Percentiles rank a stretch among this genome's conserved stretches.
phyloP scores from a whole-genome alignment of 768 basidiomycete species.

The Russula virescens region DNA sequence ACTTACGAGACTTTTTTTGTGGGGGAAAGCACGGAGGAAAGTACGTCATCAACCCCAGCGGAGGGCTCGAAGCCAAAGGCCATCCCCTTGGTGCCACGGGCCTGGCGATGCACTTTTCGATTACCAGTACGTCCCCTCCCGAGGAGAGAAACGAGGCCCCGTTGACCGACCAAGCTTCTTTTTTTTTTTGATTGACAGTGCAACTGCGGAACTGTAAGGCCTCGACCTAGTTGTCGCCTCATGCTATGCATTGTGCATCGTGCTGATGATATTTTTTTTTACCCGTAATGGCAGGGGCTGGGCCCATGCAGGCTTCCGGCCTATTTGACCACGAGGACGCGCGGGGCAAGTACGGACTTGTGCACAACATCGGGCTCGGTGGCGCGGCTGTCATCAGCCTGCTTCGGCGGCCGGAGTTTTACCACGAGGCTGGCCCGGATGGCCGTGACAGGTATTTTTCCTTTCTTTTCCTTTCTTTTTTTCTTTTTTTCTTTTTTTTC shows the following conservation, averaged over 20 bases:
- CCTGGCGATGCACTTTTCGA: slow-evolving; percentile 83
- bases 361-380: slow-evolving; percentile 81
- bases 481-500: neutral
- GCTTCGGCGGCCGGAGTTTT: slow-evolving; percentile 75
- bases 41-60: slow-evolving; percentile 79
- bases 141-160: neutral
- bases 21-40: slow-evolving; percentile 67
- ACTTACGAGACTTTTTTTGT: neutral
- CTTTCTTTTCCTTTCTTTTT: neutral
- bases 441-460: slow-evolving; percentile 54
- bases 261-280: neutral
- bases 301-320: slow-evolving; percentile 75
- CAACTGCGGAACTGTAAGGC: slow-evolving; percentile 62
- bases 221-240: neutral
- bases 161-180: neutral
- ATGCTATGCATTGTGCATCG: neutral
- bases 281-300: slow-evolving; percentile 51
- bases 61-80: slow-evolving; percentile 85
- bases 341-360: slow-evolving; percentile 72
- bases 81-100: slow-evolving; percentile 83
- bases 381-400: slow-evolving; percentile 75
- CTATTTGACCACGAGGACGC: slow-evolving; percentile 57
- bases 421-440: slow-evolving; percentile 55
- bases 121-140: slow-evolving; percentile 50
- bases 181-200: slow-evolving; percentile 41